Conservation (phyloP, 805 yeast species). For the Myxozyma nipponensis region DNA sequence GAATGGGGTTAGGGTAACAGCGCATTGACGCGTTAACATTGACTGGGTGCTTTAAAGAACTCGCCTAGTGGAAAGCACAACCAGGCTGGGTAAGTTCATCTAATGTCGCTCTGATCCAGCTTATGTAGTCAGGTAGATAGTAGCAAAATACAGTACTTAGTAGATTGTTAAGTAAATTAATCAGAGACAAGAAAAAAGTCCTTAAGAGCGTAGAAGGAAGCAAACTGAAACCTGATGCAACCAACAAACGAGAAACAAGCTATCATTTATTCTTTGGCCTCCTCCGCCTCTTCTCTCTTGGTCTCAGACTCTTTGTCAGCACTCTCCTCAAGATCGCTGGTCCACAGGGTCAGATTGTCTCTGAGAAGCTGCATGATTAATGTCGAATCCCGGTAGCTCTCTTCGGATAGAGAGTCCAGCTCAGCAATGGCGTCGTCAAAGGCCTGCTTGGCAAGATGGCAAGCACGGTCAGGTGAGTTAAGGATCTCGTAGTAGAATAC, state of each 20-base stretch:
- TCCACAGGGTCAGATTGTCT: conserved; percentile 47
- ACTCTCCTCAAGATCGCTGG: conserved; percentile 55
- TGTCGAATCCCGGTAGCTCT: conserved; percentile 89
- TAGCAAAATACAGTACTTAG: too few relatives aligned
- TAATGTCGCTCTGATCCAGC: too few relatives aligned
- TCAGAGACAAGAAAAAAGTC: neutral
- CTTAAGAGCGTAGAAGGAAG: too few relatives aligned
- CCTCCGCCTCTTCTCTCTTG: conserved; percentile 20
- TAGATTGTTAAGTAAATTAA: too few relatives aligned
- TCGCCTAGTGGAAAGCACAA: too few relatives aligned
- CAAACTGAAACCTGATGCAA: too few relatives aligned
- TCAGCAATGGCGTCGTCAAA: conserved; percentile 95
- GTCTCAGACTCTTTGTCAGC: conserved; percentile 19
- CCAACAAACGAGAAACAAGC: neutral
- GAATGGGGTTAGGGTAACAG: too few relatives aligned
- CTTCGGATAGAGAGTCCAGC: conserved; percentile 87
- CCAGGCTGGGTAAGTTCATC: too few relatives aligned
- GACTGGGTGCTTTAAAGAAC: too few relatives aligned
- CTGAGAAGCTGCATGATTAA: conserved; percentile 83
- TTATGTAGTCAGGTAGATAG: too few relatives aligned
- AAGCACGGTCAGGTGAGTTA: conserved; percentile 92
- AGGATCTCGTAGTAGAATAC: conserved; percentile 91
- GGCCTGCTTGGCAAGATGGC: conserved; percentile 93
- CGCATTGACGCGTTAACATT: too few relatives aligned
- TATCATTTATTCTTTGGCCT: conserved; percentile 12